These are phyloP conservation scores for Protomyces lactucae-debilis DNA, from an alignment of 1,139 yeast species.

Conservation along the genomic window DNA sequence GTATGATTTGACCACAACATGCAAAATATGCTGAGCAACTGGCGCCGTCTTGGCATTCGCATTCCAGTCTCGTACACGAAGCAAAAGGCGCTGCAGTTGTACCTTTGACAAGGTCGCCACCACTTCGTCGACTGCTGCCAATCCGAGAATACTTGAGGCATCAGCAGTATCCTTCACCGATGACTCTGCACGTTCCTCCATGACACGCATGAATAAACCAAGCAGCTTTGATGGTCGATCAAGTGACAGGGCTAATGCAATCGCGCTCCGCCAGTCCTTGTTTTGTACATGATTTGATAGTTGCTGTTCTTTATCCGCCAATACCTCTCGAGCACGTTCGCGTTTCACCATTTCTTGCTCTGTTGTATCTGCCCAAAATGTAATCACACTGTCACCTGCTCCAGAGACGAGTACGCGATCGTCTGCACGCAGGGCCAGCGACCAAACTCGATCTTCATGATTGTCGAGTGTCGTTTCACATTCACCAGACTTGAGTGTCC, in stretches of 20 bases:
- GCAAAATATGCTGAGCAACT: conserved; percentile 70
- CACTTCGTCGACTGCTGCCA: conserved; percentile 60
- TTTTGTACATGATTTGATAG: conserved; percentile 64
- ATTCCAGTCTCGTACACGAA: conserved; percentile 90
- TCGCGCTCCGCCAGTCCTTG: conserved; percentile 84
- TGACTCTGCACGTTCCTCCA: conserved; percentile 35
- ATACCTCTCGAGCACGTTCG: conserved; percentile 48
- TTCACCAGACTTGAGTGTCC: conserved; percentile 80
- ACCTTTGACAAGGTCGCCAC: conserved; percentile 55
- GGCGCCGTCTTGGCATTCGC: conserved; percentile 76
- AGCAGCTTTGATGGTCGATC: conserved; percentile 83
- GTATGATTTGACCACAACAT: conserved; percentile 56
- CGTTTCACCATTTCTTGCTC: conserved; percentile 55
- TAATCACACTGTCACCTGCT: conserved; percentile 90
- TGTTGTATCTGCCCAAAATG: conserved; percentile 83
- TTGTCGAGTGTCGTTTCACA: conserved; percentile 77
- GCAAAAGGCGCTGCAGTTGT: conserved; percentile 57
- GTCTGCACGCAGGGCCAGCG: conserved; percentile 60
- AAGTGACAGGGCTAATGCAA: conserved; percentile 72
- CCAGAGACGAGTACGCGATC: conserved; percentile 74
- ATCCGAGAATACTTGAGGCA: conserved; percentile 54
- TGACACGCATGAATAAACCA: conserved; percentile 58
- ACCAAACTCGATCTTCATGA: conserved; percentile 94
- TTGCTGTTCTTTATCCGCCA: conserved; percentile 82
- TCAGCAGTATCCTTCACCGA: conserved; percentile 38